Evolutionary conservation across 2,329 filamentous ascomycete species (phyloP), one percentile per base, ranked within the genome.

Genomic region (Falciphora oryzae): DNA sequence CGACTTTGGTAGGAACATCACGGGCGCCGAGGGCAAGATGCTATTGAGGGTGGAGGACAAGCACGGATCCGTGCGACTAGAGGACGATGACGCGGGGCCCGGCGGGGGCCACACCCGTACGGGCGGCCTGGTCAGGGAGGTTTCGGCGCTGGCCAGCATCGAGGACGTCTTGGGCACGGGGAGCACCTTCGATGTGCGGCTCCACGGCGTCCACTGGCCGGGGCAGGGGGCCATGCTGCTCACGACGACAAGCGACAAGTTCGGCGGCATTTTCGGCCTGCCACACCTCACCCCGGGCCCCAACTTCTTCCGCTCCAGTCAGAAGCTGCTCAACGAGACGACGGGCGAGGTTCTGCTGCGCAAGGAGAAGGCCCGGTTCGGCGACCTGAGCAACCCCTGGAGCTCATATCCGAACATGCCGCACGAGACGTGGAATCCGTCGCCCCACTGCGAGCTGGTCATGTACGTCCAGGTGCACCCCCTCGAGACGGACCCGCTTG

Each of bases 191-290:
- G 89, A 93, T 69, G 87, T 96, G 77, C 83, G 85, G 63, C 78
- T 97, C 62, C 89, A 92, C 75, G 95, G 95, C 4, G 84, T 96
- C 4, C 94, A 98, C 78, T 96, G 93, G 81, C 88, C 90, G 53
- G 83, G 85, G n/a, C 85, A 90, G 67, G 95, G 95, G 1, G 85
- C 87, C 18, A 85, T 95, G 62, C 79, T 98, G 50, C 79, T 98
- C 73, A 91, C 90, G 1, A 97, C 94, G 0, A 94, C 93, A 61
- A 97, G 93, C 75, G 91, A 97, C 73, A 97, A 96, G 79, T 95
- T 95, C 72, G 87, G 89, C n/a, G 93, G 95, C 58, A 89, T 98
- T 65, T 96, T 96, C 74, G 90, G 89, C 2, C 79, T 98, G 60
- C 93, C 95, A 31, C 93, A 98, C 75, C 83, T 99, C 63, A 82